phyloP scores from a whole-genome alignment of 2,329 filamentous ascomycete genomes.

The Colletotrichum lupini region DNA sequence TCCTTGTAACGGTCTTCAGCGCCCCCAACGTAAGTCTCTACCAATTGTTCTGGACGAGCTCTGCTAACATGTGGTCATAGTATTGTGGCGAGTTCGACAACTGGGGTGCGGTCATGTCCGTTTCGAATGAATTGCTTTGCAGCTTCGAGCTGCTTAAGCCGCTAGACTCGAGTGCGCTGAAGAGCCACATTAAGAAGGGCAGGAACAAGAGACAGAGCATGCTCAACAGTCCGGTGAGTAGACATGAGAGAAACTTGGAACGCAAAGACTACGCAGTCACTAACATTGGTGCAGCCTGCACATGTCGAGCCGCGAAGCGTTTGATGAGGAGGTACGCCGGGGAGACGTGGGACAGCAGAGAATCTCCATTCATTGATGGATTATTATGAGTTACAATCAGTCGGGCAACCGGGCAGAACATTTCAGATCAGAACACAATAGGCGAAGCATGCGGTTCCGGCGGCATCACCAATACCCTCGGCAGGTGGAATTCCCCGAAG shows the following conservation, averaged over 20 bases:
- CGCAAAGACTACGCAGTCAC: not conserved
- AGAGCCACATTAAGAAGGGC: conserved; percentile 99
- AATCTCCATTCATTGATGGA: conserved; percentile 20
- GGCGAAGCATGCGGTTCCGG: conserved; percentile 14
- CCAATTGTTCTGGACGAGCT: not conserved
- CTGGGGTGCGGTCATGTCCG: conserved; percentile 99
- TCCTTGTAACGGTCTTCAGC: conserved; percentile 96
- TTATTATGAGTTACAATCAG: conserved; percentile 28
- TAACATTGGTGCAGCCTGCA: conserved; percentile 56
- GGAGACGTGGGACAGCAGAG: conserved; percentile 26
- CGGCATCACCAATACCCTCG: conserved; percentile 36
- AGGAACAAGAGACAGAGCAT: conserved; percentile 94
- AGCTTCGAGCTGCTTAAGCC: conserved; percentile 98
- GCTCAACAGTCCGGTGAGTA: conserved; percentile 92
- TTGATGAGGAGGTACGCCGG: conserved; percentile 40
- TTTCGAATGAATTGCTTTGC: conserved; percentile 91
- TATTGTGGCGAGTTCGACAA: conserved; percentile 99
- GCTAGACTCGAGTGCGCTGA: conserved; percentile 92
- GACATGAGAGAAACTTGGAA: too few relatives aligned
- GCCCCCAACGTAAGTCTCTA: conserved; percentile 87
- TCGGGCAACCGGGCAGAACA: conserved; percentile 31
- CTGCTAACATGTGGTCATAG: conserved; percentile 58
- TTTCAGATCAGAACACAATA: conserved; percentile 4
- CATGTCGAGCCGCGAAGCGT: conserved; percentile 68
- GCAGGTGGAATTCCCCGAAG: conserved; percentile 39